Percentiles rank a stretch among this genome's conserved stretches.
These are phyloP conservation scores for Rubia peregrina DNA, from an alignment of 305 asterid genomes.

Conservation along the genomic window DNA sequence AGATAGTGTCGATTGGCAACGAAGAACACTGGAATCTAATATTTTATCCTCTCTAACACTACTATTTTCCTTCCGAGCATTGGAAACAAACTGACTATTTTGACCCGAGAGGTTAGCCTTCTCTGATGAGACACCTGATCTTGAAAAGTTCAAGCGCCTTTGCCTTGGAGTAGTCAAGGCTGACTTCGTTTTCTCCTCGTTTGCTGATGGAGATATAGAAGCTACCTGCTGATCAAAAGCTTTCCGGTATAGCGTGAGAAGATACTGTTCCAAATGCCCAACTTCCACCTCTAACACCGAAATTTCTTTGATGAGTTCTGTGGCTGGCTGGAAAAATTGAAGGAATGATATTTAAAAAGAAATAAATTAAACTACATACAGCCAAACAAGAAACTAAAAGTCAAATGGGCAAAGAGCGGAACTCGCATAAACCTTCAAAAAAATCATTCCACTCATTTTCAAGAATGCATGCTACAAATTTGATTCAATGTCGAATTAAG, in stretches of 20 bases:
- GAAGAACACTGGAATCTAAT: constrained; percentile 52
- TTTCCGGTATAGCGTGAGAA: constrained; percentile 77
- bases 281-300: constrained; percentile 87
- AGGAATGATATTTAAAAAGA: not conserved
- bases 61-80: constrained; percentile 32
- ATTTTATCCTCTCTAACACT: constrained; percentile 39
- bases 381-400: not conserved
- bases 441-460: not conserved
- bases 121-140: constrained; percentile 34
- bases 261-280: constrained; percentile 91
- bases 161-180: constrained; percentile 57
- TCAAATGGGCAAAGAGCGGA: not conserved
- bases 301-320: constrained; percentile 88
- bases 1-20: constrained; percentile 74
- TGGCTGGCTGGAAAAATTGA: constrained; percentile 64
- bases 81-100: constrained; percentile 25
- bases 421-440: not conserved
- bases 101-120: constrained; percentile 28
- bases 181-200: constrained; percentile 32
- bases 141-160: constrained; percentile 65
- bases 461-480: constrained; percentile 7
- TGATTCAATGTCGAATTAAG: not conserved
- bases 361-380: not conserved
- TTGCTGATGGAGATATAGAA: constrained; percentile 45
- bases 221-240: constrained; percentile 78